These are phyloP conservation scores for Aspergillus steynii DNA, from an alignment of 495 filamentous ascomycete genomes.

Conservation along the genomic window DNA sequence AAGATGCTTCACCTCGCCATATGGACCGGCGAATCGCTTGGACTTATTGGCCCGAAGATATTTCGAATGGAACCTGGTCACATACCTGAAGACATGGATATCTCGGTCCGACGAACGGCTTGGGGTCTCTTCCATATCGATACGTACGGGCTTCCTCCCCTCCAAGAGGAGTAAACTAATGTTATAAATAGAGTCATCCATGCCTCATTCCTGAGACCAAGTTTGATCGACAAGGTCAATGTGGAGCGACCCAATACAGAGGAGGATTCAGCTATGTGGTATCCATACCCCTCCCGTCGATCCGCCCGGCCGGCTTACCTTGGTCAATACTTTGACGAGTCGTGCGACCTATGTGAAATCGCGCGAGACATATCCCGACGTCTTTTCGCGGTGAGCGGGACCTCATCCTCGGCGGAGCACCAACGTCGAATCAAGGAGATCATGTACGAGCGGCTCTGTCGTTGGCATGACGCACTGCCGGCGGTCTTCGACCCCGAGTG, in stretches of 20 bases:
- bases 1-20: slow-evolving; percentile 45
- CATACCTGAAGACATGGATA: slow-evolving; percentile 36
- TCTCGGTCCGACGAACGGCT: slow-evolving; percentile 36
- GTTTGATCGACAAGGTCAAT: slow-evolving; percentile 39
- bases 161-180: not conserved
- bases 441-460: slow-evolving; percentile 33
- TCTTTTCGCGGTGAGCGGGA: slow-evolving; percentile 31
- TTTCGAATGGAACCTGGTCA: slow-evolving; percentile 21
- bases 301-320: slow-evolving; percentile 31
- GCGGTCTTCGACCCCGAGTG: slow-evolving; percentile 25
- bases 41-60: slow-evolving; percentile 33
- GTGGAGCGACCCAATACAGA: slow-evolving; percentile 22
- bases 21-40: slow-evolving; percentile 37
- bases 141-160: slow-evolving; percentile 30
- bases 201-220: slow-evolving; percentile 42
- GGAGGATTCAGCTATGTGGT: slow-evolving; percentile 31
- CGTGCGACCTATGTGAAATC: slow-evolving; percentile 42
- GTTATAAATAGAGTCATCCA: slow-evolving; percentile 36
- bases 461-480: slow-evolving; percentile 39
- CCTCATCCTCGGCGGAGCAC: slow-evolving; percentile 6
- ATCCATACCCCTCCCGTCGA: slow-evolving; percentile 42
- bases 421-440: slow-evolving; percentile 30
- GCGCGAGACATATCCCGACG: slow-evolving; percentile 42
- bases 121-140: slow-evolving; percentile 50
- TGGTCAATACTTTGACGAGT: slow-evolving; percentile 41